Evolutionary conservation across 495 filamentous ascomycete genomes (phyloP).

Genomic region (Hypoxylon rickii): DNA sequence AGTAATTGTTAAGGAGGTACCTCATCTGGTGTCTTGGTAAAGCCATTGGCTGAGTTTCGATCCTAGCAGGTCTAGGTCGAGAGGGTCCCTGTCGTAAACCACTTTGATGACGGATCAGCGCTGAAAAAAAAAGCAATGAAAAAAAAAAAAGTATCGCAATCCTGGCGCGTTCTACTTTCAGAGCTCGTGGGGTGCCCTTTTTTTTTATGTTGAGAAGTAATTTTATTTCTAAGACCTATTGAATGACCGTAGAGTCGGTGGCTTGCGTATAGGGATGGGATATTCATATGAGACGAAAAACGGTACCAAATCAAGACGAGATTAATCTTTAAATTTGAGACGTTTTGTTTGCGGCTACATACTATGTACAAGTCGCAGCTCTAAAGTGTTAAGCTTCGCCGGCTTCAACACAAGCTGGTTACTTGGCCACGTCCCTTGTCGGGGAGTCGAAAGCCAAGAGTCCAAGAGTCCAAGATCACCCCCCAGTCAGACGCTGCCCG

Average conservation of each 20-base stretch:
- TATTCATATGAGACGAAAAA: neutral
- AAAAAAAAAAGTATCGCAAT: conserved; percentile 12
- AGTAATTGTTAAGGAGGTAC: conserved; percentile 32
- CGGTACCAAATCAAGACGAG: no score
- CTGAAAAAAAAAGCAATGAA: neutral
- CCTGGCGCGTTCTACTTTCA: neutral
- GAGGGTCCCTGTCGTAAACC: conserved; percentile 3
- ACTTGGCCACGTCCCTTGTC: no score
- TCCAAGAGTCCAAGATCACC: no score
- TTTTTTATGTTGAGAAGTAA: neutral
- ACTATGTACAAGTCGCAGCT: neutral
- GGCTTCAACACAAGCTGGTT: neutral
- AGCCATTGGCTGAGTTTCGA: no score
- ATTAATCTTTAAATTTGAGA: no score
- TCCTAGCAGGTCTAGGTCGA: conserved; percentile 6
- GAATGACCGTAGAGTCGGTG: neutral
- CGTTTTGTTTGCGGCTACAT: neutral
- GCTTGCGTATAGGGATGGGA: conserved; percentile 4
- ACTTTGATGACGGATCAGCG: conserved; percentile 2
- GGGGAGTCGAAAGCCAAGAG: no score
- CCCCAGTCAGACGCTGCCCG: no score
- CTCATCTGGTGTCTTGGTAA: no score
- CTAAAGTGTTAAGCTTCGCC: neutral
- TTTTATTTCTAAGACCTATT: conserved; percentile 1
- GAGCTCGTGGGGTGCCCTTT: conserved; percentile 5